Conservation (phyloP, 495 filamentous ascomycete genomes). For the Letharia columbiana region DNA sequence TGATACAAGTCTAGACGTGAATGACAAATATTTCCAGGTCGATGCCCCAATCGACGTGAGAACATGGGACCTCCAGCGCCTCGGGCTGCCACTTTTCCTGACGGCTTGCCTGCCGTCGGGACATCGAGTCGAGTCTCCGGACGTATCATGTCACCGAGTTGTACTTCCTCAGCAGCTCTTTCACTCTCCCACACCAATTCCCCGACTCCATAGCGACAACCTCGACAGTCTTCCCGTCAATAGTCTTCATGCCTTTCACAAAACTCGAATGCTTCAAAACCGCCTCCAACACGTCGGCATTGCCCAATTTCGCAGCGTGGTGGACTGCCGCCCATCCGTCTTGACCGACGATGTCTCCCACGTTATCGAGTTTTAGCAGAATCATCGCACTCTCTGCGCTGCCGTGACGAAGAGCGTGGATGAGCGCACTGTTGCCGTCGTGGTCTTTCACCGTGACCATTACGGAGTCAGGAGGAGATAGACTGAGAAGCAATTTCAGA, state of each 20-base stretch:
- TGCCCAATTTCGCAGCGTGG: constrained; percentile 17
- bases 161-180: constrained; percentile 3
- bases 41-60: not conserved
- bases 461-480: constrained; percentile 3
- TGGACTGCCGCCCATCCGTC: constrained; percentile 17
- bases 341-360: constrained; percentile 17
- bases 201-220: constrained; percentile 19
- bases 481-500: constrained; percentile 1
- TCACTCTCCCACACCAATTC: constrained; percentile 10
- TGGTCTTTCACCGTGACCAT: constrained; percentile 17
- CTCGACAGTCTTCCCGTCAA: constrained; percentile 19
- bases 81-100: not conserved
- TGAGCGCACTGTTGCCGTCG: constrained; percentile 17
- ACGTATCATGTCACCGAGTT: not conserved
- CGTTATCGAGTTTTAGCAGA: constrained; percentile 7
- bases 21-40: no score
- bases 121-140: no score
- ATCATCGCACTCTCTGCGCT: constrained; percentile 7
- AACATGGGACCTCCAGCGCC: not conserved
- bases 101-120: not conserved
- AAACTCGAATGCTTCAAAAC: constrained; percentile 12
- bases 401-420: constrained; percentile 11
- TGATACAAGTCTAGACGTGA: no score
- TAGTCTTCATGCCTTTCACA: constrained; percentile 16
- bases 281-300: constrained; percentile 10